Evolutionary conservation across 176 grass and related monocot species (phyloP), one percentile per base, ranked within the genome.

Genomic region (Triticum aestivum): DNA sequence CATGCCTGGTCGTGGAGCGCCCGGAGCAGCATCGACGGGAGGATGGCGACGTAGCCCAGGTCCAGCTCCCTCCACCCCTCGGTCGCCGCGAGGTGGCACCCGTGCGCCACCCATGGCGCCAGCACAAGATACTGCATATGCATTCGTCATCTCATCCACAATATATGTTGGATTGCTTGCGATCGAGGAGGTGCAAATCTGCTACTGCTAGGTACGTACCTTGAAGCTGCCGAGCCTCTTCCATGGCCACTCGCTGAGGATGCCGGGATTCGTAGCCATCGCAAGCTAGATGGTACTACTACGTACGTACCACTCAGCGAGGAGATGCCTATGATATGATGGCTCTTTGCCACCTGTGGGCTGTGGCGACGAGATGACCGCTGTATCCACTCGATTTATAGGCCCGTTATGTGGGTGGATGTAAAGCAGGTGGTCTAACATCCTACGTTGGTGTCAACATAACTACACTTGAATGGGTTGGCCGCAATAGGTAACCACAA

Each of bases 221-320:
- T 98, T 98, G 87, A 98, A 98, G 83, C 85, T 95, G 63, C 95
- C 95, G 20, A 98, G 93, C 66, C 91, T 90, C 63, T 93, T 90
- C 95, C 95, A 98, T 83, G 95, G 95, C 95, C 95, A 98, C 80
- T 93, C 91, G 27, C 85, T 98, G 87, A 98, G 87, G 64, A 92
- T 73, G 65, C 95, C 95, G 13, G 95, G 95, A 72, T 92, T 93
- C 26, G 92, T 91, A 89, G 95, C 95, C 95, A 94, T 94, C 56
- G 33, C 73, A 42, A 42, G 77, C 77, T 62, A 49, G 45, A 49
- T 12, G 42, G 42, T 45, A 45, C 10, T 44, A 2, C 41, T 45
- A 45, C 45, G 45, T 49, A 49, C 11, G 45, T 49, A 49, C 45
- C 12, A 49, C 45, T 49, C 45, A 49, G 45, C 45, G 45, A 49